Conservation (phyloP, 495 filamentous ascomycete species). For the Penicillium paxilli region DNA sequence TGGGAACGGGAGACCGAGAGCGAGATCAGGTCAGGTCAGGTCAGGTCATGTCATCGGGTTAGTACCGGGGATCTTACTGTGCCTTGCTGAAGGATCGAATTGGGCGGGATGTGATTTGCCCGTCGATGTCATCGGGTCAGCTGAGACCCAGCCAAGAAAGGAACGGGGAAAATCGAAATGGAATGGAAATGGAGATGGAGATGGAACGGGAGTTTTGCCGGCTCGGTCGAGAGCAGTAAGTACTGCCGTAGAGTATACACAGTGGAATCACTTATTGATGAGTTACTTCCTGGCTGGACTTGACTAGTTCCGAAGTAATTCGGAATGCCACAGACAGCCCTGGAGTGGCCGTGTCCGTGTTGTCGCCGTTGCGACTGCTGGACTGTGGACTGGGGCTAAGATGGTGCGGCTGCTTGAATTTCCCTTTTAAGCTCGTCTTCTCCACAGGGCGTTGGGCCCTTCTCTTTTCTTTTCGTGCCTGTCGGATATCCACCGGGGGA, state of each 20-base stretch:
- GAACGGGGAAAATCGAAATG: background rate
- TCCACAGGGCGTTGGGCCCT: constrained; percentile 4
- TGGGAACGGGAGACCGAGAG: background rate
- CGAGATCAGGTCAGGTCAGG: background rate
- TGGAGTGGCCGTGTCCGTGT: too few relatives aligned
- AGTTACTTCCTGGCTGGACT: too few relatives aligned
- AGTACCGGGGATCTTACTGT: background rate
- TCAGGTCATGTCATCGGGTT: background rate
- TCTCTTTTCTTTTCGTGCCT: background rate
- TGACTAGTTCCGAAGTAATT: too few relatives aligned
- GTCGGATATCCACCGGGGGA: constrained; percentile 17
- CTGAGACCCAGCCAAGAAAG: constrained; percentile 3
- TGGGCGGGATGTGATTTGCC: background rate
- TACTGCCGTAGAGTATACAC: background rate
- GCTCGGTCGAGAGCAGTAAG: too few relatives aligned
- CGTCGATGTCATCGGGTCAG: background rate
- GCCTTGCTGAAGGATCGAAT: background rate
- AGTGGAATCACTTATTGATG: too few relatives aligned
- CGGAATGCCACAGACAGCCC: too few relatives aligned
- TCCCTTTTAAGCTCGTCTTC: constrained; percentile 10
- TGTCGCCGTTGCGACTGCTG: too few relatives aligned
- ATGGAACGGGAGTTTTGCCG: background rate
- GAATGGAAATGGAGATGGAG: background rate
- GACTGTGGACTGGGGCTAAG: too few relatives aligned
- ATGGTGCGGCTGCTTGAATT: constrained; percentile 7